Evolutionary conservation across 75 land plant species (phyloP), one percentile per base, ranked within the genome.

Genomic region (Sequoia sempervirens): DNA sequence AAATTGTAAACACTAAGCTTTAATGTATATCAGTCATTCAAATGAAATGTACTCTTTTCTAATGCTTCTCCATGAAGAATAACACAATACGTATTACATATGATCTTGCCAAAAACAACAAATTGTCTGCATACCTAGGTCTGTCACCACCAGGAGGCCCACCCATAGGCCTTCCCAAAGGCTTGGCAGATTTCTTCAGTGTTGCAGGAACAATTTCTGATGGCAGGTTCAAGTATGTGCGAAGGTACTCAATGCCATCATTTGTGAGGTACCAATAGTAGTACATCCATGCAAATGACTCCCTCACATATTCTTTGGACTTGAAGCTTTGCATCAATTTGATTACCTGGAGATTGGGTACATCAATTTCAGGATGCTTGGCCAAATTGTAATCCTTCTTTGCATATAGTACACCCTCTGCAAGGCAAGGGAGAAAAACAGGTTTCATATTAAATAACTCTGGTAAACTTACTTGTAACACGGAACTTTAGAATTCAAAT

Each of bases 271-370:
- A 96, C 98, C 98, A 96, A 86, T 96, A 96, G 88, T 93, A 96
- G 76, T 96, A 90, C 95, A 90, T 91, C 98, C 98, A 96, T 7
- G 97, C 95, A 83, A 96, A 96, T 46, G 93, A 91, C 92, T 96
- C 97, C 52, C 92, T 87, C 75, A 96, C 98, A 83, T 95, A 96
- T 84, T 95, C 98, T 92, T 91, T 96, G 52, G 97, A 95, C 87
- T 96, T 96, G 84, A 96, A 96, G 92, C 97, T 95, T 89, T 96
- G 98, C 98, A 96, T 96, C 82, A 96, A 86, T 94, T 96, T 96
- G 81, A 96, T 96, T 69, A 96, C 98, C 84, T 96, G 97, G 28
- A 96, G 90, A 73, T 96, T 95, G 40, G 97, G 98, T 6, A 96
- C 98, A 83, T 96, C 98, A 54, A 96, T 95, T 58, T 92, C 92